phyloP scores from a whole-genome alignment of 345 rosid species.

The Eucalyptus tenuipes region DNA sequence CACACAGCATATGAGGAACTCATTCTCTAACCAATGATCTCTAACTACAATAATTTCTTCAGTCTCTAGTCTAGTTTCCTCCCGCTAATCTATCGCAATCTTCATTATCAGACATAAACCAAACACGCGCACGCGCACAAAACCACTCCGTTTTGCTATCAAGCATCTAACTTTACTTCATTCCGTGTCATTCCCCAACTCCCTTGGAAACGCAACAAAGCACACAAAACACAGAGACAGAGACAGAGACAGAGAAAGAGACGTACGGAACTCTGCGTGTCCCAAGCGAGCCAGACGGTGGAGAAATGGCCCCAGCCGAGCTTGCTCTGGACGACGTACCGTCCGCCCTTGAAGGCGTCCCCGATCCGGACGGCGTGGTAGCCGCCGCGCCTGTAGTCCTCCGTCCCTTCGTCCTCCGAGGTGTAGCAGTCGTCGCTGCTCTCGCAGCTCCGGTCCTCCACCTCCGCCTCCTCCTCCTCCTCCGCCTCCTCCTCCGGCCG shows the following conservation, averaged over 20 bases:
- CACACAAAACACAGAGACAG: not conserved
- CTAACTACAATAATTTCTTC: not conserved
- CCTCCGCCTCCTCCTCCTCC: not conserved
- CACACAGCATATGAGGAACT: not conserved
- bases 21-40: not conserved
- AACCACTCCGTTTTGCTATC: not conserved
- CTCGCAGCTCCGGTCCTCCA: conserved; percentile 28
- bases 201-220: not conserved
- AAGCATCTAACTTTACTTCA: not conserved
- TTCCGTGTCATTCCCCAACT: not conserved
- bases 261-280: conserved; percentile 31
- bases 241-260: not conserved
- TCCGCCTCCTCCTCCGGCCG: not conserved
- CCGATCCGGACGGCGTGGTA: conserved; percentile 65
- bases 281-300: conserved; percentile 84
- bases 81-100: not conserved
- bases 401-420: conserved; percentile 68
- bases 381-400: conserved; percentile 62
- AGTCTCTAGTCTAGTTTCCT: not conserved
- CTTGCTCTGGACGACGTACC: conserved; percentile 54
- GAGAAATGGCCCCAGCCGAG: conserved; percentile 88
- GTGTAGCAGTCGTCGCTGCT: conserved; percentile 34
- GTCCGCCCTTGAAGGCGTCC: conserved; percentile 50
- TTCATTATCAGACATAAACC: not conserved
- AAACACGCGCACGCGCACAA: not conserved